Percentiles rank a stretch among this genome's conserved stretches.
These are phyloP conservation scores for Apiospora saccharicola DNA, from an alignment of 2,329 filamentous ascomycete genomes.

Conservation along the genomic window DNA sequence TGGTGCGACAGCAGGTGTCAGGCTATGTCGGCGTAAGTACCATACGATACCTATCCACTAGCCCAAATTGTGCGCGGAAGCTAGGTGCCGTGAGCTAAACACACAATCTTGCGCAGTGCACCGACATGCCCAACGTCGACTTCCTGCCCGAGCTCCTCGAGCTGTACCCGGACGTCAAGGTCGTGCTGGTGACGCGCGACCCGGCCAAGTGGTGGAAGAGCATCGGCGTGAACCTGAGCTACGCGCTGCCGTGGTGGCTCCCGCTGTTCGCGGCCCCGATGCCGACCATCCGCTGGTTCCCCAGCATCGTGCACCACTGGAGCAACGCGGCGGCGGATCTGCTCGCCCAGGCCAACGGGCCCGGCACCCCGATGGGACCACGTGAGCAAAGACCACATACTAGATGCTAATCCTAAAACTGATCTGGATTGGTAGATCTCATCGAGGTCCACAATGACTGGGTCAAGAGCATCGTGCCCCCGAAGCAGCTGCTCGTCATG, in stretches of 20 bases:
- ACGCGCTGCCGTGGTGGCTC: not conserved
- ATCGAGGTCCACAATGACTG: conserved; percentile 38
- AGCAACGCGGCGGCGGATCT: not conserved
- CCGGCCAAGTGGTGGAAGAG: conserved; percentile 37
- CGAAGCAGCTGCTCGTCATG: conserved; percentile 22
- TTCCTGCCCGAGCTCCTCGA: conserved; percentile 31
- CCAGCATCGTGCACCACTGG: conserved; percentile 3
- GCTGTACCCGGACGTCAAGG: conserved; percentile 35
- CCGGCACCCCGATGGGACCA: not conserved
- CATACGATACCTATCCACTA: not conserved
- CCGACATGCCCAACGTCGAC: conserved; percentile 21
- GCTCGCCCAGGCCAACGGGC: not conserved
- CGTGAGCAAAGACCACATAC: not conserved
- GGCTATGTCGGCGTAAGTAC: conserved; percentile 20
- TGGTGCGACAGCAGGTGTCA: conserved; percentile 10
- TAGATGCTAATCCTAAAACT: not conserved
- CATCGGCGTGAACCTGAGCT: conserved; percentile 26
- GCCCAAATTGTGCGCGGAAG: not conserved
- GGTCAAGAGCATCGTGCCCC: conserved; percentile 37
- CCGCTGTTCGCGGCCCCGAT: not conserved
- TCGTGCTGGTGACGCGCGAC: conserved; percentile 36
- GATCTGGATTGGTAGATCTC: not conserved
- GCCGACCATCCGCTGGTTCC: conserved; percentile 19
- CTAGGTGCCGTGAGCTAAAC: not conserved
- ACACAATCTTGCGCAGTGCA: not conserved